Conservation (phyloP, 306 rosid genomes). For the Trifolium dubium region DNA sequence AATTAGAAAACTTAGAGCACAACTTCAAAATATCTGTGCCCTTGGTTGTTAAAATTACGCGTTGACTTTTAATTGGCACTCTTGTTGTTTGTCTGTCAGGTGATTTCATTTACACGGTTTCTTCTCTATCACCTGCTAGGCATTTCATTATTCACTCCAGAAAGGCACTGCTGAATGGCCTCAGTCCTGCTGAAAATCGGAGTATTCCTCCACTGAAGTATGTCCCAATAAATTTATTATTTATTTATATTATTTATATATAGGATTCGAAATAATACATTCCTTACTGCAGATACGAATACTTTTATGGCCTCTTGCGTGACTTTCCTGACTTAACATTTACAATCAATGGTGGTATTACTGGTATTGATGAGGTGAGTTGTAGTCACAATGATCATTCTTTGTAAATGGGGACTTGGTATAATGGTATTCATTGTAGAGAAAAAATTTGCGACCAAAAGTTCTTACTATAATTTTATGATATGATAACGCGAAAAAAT, state of each 20-base stretch:
- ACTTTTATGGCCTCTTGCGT: conserved; percentile 85
- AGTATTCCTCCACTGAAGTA: conserved; percentile 94
- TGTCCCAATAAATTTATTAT: conserved; percentile 34
- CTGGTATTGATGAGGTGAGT: conserved; percentile 81
- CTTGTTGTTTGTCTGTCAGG: conserved; percentile 57
- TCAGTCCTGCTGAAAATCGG: conserved; percentile 97
- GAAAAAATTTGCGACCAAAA: not conserved
- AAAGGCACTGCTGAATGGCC: conserved; percentile 92
- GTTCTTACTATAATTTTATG: conserved; percentile 12
- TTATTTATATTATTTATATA: conserved; percentile 27
- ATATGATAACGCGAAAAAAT: not conserved
- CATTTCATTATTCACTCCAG: conserved; percentile 94
- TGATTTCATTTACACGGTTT: conserved; percentile 94
- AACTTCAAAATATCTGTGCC: conserved; percentile 13
- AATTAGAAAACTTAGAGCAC: conserved; percentile 3
- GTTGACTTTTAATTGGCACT: conserved; percentile 38
- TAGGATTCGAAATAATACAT: conserved; percentile 28
- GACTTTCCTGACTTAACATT: conserved; percentile 97
- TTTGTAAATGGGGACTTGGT: conserved; percentile 26
- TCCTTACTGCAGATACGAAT: conserved; percentile 76
- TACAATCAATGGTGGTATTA: conserved; percentile 96
- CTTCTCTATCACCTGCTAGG: conserved; percentile 88
- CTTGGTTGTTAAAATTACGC: conserved; percentile 31
- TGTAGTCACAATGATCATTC: conserved; percentile 31
- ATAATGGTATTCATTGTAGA: not conserved